phyloP scores from a whole-genome alignment of 2,329 filamentous ascomycete species.

The Truncatella angustata region DNA sequence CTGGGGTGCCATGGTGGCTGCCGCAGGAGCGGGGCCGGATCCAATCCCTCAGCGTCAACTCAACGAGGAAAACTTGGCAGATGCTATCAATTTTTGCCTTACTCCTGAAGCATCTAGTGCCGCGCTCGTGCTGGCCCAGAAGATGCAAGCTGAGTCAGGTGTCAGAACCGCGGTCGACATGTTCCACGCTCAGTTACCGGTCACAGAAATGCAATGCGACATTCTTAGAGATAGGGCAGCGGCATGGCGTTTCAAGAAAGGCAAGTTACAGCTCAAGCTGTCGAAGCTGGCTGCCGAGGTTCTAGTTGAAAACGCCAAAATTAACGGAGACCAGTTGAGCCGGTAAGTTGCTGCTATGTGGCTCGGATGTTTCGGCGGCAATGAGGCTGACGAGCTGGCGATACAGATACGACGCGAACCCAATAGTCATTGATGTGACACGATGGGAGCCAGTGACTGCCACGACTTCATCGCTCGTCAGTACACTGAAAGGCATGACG shows the following conservation, averaged over 20 bases:
- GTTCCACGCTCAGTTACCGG: conserved; percentile 34
- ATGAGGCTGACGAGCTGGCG: conserved; percentile 26
- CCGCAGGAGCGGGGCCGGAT: conserved; percentile 36
- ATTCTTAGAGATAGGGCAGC: conserved; percentile 44
- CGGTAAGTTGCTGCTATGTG: conserved; percentile 28
- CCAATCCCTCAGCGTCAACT: conserved; percentile 34
- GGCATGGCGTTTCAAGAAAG: conserved; percentile 17
- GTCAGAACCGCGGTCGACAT: conserved; percentile 34
- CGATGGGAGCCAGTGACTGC: conserved; percentile 34
- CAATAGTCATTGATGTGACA: conserved; percentile 28
- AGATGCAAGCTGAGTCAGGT: conserved; percentile 34
- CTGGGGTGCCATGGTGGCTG: conserved; percentile 38
- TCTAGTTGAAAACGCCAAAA: conserved; percentile 48
- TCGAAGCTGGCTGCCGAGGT: conserved; percentile 53
- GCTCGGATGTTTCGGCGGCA: background rate
- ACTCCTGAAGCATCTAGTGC: conserved; percentile 25
- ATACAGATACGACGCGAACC: conserved; percentile 41
- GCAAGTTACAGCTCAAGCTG: conserved; percentile 39
- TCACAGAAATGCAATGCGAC: conserved; percentile 30
- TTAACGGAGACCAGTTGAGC: conserved; percentile 41
- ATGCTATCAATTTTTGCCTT: conserved; percentile 33
- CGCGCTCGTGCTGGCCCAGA: conserved; percentile 30
- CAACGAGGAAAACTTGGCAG: conserved; percentile 28
- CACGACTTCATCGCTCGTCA: conserved; percentile 16
- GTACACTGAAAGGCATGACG: background rate